Base-by-base conservation (phyloP, 768 basidiomycete genomes). In the Erythrobasidium yunnanense region DNA sequence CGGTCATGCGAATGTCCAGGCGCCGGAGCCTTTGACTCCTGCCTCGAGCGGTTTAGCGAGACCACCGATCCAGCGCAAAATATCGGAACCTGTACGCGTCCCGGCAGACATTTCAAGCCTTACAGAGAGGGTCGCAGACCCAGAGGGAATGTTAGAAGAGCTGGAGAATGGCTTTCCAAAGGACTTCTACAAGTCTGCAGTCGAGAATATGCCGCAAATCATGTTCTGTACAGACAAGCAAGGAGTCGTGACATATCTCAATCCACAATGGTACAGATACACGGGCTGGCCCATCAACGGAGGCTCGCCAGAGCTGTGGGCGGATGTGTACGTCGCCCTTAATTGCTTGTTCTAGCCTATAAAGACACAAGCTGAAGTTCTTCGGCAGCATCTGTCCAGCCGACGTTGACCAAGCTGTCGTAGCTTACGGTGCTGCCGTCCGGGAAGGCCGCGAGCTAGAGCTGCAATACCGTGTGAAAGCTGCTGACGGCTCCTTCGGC, bases 191-290 rank as follows among this genome's bases (percentile, higher is more conserved):
- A 63, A 63, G 25, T 46, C 27, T 18, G 60, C 60, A 8, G 49
- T 63, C 5, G 60, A 63, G 34, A 18, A 29, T 30, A 63, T 63
- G 46, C 60, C 60, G 7, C 60, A 63, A 25, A 63, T 63, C 47
- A 15, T 63, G 29, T 63, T 63, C 46, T 50, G 47, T 25, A 22
- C 25, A 3, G 60, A 30, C 20, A 49, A 35, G 22, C 47, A 63
- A 33, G 60, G 60, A 7, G 49, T 63, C 15, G 47, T 63, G 2
- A 63, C 60, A 5, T 63, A 63, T 32, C 47, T 63, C 2, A 63
- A 63, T 51, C 45, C 60, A 15, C 60, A 63, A 51, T 63, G 60
- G 60, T 63, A 63, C 30, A 17, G 18, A 32, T 63, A 50, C 49
- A 63, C 60, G 4, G 60, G 60, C 27, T 63, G 60, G 60, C 13